Evolutionary conservation across 768 basidiomycete species (phyloP).

Genomic region (Tulasnella sp.): DNA sequence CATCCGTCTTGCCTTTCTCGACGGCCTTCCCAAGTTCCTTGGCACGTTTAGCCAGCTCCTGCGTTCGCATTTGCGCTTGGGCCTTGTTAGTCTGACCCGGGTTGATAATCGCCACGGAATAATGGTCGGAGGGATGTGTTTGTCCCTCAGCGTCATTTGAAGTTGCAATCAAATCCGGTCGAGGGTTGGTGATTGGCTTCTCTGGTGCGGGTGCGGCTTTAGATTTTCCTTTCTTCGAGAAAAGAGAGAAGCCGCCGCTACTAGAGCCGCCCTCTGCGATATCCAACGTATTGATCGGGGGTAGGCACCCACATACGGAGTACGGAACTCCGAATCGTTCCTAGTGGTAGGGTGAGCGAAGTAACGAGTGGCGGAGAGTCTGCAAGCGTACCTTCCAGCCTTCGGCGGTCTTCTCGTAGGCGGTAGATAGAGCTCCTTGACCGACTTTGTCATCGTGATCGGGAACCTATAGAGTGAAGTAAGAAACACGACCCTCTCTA

Average conservation of each 20-base stretch:
- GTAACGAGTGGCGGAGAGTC: background rate
- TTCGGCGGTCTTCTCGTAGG: slow-evolving; percentile 46
- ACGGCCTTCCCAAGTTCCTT: background rate
- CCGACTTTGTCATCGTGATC: slow-evolving; percentile 46
- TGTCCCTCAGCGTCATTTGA: slow-evolving; percentile 19
- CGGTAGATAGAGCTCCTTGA: slow-evolving; percentile 37
- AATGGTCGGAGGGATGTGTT: slow-evolving; percentile 24
- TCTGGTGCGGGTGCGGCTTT: background rate
- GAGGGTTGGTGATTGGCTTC: slow-evolving; percentile 12
- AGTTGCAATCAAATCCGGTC: slow-evolving; percentile 21
- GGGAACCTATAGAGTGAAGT: background rate
- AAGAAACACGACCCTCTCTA: too few species aligned
- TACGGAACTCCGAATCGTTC: slow-evolving; percentile 47
- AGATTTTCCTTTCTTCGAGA: slow-evolving; percentile 7
- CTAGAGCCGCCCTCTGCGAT: background rate
- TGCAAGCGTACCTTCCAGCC: slow-evolving; percentile 38
- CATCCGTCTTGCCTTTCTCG: background rate
- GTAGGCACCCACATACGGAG: slow-evolving; percentile 52
- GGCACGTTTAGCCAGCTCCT: slow-evolving; percentile 4
- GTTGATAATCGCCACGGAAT: slow-evolving; percentile 19
- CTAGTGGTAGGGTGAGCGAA: slow-evolving; percentile 23
- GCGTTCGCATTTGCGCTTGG: background rate
- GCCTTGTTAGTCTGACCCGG: background rate
- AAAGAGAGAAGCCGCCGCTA: background rate
- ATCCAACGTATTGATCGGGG: slow-evolving; percentile 22